Base-by-base conservation (phyloP, 495 filamentous ascomycete genomes). In the Penicillium parvum region DNA sequence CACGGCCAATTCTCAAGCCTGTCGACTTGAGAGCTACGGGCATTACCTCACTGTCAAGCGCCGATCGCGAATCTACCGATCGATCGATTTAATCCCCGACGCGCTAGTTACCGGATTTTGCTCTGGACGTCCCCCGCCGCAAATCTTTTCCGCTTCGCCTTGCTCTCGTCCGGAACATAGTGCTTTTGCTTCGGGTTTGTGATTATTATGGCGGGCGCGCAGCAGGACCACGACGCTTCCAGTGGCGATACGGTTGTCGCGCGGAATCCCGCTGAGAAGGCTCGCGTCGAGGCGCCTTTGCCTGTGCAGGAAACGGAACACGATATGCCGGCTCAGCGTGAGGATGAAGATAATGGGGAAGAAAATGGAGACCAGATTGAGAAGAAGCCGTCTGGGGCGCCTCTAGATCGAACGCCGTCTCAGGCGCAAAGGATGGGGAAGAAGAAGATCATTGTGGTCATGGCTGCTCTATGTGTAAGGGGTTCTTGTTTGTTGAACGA, bases 391-490 rank as follows among this genome's bases (percentile, higher is more conserved):
- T 44, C 43, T 5, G 63, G 53, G 6, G 49, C 55, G 10, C 43
- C 64, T 32, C 53, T 70, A n/a, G 66, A 65, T 26, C 58, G 53
- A 12, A 53, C 58, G 2, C 55, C 62, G 1, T 72, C 70, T 1
- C 66, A 74, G 49, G 63, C 64, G 2, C 57, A 66, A 7, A 63
- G 64, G 34, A 55, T 76, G 57, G 70, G 72, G 18, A 71, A 68
- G 50, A 69, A 68, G 41, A 72, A 75, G 58, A 66, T 73, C 22
- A 49, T 60, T 3, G 50, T 74, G 14, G 69, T 78, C 17, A 78
- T 78, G 73, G 41, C 37, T 3, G 72, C 74, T 2, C 64, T 78
- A 34, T 75, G 71, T 49, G n/a, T n/a, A n/a, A n/a, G n/a, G n/a
- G n/a, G n/a, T n/a, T n/a, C n/a, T n/a, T n/a, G n/a, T n/a, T n/a